These are phyloP conservation scores for Diaporthe sp. DNA, from an alignment of 2,329 filamentous ascomycete species.

Conservation along the genomic window DNA sequence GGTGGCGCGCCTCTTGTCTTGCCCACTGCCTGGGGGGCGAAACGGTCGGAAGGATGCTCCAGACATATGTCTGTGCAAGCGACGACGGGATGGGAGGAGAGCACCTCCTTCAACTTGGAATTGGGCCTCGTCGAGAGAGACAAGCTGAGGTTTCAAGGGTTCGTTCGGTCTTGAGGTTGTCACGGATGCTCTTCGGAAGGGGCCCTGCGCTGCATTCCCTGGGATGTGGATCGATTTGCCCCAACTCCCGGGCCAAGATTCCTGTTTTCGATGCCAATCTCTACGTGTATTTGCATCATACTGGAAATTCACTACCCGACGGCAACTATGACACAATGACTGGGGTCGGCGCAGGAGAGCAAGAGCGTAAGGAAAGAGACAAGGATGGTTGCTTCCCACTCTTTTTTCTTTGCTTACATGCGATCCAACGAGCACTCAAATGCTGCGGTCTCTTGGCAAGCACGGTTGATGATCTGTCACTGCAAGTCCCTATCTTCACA, in stretches of 20 bases:
- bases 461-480: not conserved
- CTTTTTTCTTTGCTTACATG: not conserved
- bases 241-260: not conserved
- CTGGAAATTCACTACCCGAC: not conserved
- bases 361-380: not conserved
- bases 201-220: not conserved
- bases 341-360: not conserved
- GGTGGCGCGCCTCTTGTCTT: not conserved
- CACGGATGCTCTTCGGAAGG: not conserved
- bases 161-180: not conserved
- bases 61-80: not conserved
- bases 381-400: not conserved
- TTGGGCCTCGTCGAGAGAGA: not conserved
- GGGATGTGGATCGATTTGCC: not conserved
- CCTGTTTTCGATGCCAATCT: conserved; percentile 16
- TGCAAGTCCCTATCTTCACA: not conserved
- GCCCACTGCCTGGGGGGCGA: not conserved
- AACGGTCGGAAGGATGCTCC: not conserved
- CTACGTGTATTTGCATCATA: conserved; percentile 13
- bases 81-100: not conserved
- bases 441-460: not conserved
- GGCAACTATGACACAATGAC: not conserved
- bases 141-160: conserved; percentile 1
- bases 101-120: not conserved
- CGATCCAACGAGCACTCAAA: not conserved